Conservation (phyloP, 1,284 basidiomycete genomes). For the Ustanciosporium gigantosporum region DNA sequence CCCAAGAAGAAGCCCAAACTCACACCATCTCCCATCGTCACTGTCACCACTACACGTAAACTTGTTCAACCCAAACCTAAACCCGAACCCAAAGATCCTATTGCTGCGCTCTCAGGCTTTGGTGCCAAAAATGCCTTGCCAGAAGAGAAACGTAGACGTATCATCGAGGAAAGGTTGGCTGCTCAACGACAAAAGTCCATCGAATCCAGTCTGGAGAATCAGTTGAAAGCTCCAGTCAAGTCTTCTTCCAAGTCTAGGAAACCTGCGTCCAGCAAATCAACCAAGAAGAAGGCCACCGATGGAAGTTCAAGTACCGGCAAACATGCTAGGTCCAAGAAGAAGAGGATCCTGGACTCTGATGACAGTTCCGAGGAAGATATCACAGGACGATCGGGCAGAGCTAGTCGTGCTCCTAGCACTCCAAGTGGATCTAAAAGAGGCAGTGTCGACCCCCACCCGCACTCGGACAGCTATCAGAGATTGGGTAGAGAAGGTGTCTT, state of each 20-base stretch:
- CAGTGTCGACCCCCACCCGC: conserved; percentile 31
- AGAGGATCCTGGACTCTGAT: conserved; percentile 8
- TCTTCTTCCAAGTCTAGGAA: conserved; percentile 6
- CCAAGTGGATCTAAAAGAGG: conserved; percentile 25
- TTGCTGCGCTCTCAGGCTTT: conserved; percentile 27
- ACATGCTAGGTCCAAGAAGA: no score
- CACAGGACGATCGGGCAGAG: not conserved
- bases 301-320: not conserved
- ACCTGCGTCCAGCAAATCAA: not conserved
- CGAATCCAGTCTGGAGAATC: conserved; percentile 23
- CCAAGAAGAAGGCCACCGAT: not conserved
- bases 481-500: conserved; percentile 32
- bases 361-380: conserved; percentile 6
- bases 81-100: conserved; percentile 24
- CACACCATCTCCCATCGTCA: conserved; percentile 7
- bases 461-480: conserved; percentile 29
- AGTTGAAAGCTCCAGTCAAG: conserved; percentile 15
- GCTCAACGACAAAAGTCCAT: conserved; percentile 33
- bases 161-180: conserved; percentile 37
- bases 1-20: conserved; percentile 18
- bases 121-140: conserved; percentile 36
- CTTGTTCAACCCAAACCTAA: conserved; percentile 12
- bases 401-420: conserved; percentile 16
- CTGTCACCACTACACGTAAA: conserved; percentile 30
- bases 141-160: conserved; percentile 38